phyloP scores from a whole-genome alignment of 495 filamentous ascomycete genomes.

The Neurospora sublineolata region DNA sequence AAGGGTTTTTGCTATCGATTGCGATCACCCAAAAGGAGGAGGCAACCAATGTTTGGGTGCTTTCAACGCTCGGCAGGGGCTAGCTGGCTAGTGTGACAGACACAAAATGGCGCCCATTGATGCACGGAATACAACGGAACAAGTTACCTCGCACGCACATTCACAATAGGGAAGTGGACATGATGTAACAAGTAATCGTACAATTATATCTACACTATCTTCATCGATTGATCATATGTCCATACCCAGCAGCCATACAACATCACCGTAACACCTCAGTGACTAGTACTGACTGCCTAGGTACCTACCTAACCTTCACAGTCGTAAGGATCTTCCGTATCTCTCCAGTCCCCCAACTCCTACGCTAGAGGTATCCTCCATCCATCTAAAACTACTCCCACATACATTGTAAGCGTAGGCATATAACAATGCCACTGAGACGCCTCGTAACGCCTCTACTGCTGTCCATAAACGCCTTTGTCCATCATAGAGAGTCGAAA shows the following conservation, averaged over 20 bases:
- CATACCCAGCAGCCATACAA: not conserved
- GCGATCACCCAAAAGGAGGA: too few relatives aligned
- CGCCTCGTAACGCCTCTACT: not conserved
- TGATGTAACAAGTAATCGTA: not conserved
- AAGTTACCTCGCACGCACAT: not conserved
- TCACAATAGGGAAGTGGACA: not conserved
- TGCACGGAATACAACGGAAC: accelerated
- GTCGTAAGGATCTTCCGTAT: not conserved
- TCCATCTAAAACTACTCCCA: not conserved
- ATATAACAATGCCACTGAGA: not conserved
- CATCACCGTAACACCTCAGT: not conserved
- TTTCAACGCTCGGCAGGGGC: too few relatives aligned
- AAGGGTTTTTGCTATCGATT: too few relatives aligned
- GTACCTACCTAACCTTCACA: not conserved
- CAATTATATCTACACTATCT: not conserved
- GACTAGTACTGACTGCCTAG: too few relatives aligned
- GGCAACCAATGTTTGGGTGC: too few relatives aligned
- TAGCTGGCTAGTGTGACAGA: too few relatives aligned
- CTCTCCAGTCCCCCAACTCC: not conserved
- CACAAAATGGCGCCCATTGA: too few relatives aligned
- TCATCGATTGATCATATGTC: too few relatives aligned
- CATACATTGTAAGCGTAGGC: not conserved
- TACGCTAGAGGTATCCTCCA: not conserved
- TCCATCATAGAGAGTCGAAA: not conserved
- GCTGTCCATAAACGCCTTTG: not conserved